phyloP scores from a whole-genome alignment of 2,329 filamentous ascomycete genomes.

The Calonectria hawksworthii region DNA sequence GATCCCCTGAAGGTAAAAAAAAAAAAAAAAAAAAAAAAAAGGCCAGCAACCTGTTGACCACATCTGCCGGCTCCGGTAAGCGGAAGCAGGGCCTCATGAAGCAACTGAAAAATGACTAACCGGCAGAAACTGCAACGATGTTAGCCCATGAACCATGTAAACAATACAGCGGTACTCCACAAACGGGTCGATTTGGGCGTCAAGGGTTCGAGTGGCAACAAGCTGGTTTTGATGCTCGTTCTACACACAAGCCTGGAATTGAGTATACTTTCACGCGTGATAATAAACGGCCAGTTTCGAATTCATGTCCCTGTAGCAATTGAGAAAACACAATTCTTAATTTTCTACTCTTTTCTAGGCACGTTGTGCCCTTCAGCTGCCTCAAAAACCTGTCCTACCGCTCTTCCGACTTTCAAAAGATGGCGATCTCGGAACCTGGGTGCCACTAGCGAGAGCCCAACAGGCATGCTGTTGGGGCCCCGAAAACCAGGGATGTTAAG shows the following conservation, averaged over 20 bases:
- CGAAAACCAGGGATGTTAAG: slow-evolving; percentile 36
- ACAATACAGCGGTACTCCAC: neutral
- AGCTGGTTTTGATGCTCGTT: neutral
- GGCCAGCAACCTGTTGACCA: neutral
- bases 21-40: too few relatives aligned
- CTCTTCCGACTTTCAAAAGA: slow-evolving; percentile 21
- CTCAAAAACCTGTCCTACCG: slow-evolving; percentile 11
- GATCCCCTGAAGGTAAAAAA: neutral
- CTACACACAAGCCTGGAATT: neutral
- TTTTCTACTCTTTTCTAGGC: neutral
- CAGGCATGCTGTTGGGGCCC: slow-evolving; percentile 33
- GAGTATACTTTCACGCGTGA: neutral
- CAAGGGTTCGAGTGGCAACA: neutral
- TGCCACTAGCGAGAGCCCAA: slow-evolving; percentile 33
- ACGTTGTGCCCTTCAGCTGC: neutral
- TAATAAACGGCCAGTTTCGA: neutral
- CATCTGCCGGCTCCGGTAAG: neutral
- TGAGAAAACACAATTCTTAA: neutral
- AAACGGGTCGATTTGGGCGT: too few relatives aligned
- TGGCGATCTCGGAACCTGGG: slow-evolving; percentile 34
- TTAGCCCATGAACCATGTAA: neutral
- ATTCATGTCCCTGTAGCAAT: neutral
- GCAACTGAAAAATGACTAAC: neutral
- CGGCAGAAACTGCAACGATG: neutral
- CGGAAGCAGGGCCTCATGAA: neutral